phyloP scores from a whole-genome alignment of 2,329 filamentous ascomycete genomes.

The Talaromyces islandicus region DNA sequence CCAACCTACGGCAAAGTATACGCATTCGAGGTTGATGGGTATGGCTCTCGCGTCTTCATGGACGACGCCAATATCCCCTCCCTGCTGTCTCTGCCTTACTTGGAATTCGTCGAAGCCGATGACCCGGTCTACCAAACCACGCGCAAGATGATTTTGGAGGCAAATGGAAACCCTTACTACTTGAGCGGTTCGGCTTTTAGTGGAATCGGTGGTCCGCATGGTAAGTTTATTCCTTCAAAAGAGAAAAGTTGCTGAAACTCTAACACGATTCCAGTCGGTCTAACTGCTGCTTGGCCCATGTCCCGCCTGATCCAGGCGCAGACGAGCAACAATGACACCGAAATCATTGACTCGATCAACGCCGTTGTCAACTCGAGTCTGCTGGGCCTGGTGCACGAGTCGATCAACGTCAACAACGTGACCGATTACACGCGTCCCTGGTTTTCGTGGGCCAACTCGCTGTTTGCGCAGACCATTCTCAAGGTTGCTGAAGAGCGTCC shows the following conservation, averaged over 20 bases:
- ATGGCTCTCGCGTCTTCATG: conserved; percentile 57
- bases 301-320: conserved; percentile 85
- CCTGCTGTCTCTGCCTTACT: conserved; percentile 53
- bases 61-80: conserved; percentile 63
- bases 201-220: conserved; percentile 77
- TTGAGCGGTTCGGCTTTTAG: conserved; percentile 69
- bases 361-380: conserved; percentile 69
- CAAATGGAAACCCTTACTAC: conserved; percentile 80
- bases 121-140: conserved; percentile 83
- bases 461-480: conserved; percentile 87
- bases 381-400: conserved; percentile 85
- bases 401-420: conserved; percentile 70
- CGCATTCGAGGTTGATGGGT: conserved; percentile 61
- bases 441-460: conserved; percentile 98
- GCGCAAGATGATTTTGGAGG: conserved; percentile 70
- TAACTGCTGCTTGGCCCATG: conserved; percentile 96
- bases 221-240: conserved; percentile 30
- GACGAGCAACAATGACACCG: conserved; percentile 72
- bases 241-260: background rate
- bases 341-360: conserved; percentile 69
- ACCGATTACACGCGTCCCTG: conserved; percentile 76
- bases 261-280: conserved; percentile 52
- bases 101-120: conserved; percentile 52
- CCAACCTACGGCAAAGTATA: conserved; percentile 53
- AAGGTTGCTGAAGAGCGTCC: conserved; percentile 86